phyloP scores from a whole-genome alignment of 1,284 basidiomycete species.

The Neolentinus lepideus region DNA sequence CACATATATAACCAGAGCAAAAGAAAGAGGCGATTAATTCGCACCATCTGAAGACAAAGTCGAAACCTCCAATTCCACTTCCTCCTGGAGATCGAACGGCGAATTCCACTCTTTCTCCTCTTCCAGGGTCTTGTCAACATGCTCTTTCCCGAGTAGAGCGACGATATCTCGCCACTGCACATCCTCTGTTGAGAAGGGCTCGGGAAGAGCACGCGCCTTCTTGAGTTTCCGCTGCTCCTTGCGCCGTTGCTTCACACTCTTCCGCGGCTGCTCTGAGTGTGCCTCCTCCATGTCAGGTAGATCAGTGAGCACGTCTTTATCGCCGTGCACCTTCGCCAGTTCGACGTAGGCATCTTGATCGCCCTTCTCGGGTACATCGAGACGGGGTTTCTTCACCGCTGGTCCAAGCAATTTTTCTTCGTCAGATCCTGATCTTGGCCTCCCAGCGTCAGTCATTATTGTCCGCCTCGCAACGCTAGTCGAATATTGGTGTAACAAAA shows the following conservation, averaged over 20 bases:
- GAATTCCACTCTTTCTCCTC: constrained; percentile 46
- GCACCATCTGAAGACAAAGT: constrained; percentile 60
- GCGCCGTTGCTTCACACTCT: constrained; percentile 9
- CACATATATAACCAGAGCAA: neutral
- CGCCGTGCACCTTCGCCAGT: neutral
- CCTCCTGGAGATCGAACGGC: constrained; percentile 54
- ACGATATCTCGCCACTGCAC: constrained; percentile 70
- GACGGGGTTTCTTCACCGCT: constrained; percentile 31
- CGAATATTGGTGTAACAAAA: neutral
- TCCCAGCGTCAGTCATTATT: neutral
- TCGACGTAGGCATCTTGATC: neutral
- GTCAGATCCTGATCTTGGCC: neutral
- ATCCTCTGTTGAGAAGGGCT: constrained; percentile 67
- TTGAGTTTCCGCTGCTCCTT: constrained; percentile 19
- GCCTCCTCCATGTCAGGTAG: constrained; percentile 2
- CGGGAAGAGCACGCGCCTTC: constrained; percentile 32
- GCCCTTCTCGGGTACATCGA: constrained; percentile 19
- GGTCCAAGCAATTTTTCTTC: neutral
- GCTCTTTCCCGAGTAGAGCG: constrained; percentile 57
- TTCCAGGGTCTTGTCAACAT: constrained; percentile 42
- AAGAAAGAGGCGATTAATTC: constrained; percentile 12
- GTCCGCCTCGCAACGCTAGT: neutral
- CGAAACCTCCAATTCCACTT: constrained; percentile 61
- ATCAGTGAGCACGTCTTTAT: constrained; percentile 4
- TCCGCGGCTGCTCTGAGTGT: constrained; percentile 10